Conservation (phyloP, 306 rosid genomes). For the Castanea crenata region DNA sequence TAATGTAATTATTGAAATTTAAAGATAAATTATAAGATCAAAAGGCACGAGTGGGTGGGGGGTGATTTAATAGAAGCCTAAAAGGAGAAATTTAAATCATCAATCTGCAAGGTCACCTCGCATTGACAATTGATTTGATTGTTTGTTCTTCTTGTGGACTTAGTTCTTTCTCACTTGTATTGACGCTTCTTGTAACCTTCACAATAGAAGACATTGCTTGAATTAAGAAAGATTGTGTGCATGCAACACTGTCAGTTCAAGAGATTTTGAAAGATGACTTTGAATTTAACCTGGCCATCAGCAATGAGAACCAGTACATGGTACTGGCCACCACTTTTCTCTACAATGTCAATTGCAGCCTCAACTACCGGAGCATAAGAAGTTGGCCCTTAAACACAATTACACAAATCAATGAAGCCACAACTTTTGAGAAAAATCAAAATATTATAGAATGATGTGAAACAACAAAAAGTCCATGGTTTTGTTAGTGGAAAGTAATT, state of each 20-base stretch:
- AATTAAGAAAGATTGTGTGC: constrained; percentile 3
- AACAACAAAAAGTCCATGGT: background rate
- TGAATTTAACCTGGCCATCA: constrained; percentile 73
- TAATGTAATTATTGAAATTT: background rate
- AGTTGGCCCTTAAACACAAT: constrained; percentile 73
- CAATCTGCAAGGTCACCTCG: constrained; percentile 49
- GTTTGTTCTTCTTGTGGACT: constrained; percentile 86
- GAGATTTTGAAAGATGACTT: background rate
- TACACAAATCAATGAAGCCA: constrained; percentile 21
- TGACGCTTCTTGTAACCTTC: constrained; percentile 71
- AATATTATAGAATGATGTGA: background rate
- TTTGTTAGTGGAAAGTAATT: too few species aligned
- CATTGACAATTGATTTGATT: constrained; percentile 67
- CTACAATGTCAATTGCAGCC: constrained; percentile 87
- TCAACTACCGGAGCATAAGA: constrained; percentile 82
- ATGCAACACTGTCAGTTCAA: background rate
- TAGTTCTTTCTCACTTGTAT: constrained; percentile 42
- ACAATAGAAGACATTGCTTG: constrained; percentile 14
- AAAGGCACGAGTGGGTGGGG: background rate
- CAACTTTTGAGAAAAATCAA: constrained; percentile 2
- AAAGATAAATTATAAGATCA: background rate
- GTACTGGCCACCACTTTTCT: constrained; percentile 78
- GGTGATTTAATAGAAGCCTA: background rate
- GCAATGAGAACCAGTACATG: constrained; percentile 84
- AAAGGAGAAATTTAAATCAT: background rate